These are phyloP conservation scores for Ophiostoma perfectum DNA, from an alignment of 2,329 filamentous ascomycete species.

Conservation along the genomic window DNA sequence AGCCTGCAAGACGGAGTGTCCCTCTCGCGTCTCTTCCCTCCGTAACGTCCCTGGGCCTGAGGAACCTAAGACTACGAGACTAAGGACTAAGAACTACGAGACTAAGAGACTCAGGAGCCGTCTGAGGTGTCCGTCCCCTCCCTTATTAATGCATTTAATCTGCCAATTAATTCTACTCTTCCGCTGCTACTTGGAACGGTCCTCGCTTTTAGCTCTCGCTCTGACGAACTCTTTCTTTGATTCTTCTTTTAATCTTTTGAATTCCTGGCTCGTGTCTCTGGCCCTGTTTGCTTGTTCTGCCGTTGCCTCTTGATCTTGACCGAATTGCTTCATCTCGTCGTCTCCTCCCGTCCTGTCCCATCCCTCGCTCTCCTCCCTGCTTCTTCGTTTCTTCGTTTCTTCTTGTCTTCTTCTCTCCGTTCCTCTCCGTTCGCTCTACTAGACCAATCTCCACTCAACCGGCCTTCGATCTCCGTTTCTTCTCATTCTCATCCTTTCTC, in stretches of 20 bases:
- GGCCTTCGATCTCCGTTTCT: conserved; percentile 13
- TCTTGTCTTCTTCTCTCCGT: neutral
- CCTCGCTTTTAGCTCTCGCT: conserved; percentile 3
- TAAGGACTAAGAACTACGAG: no score
- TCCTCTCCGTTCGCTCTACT: neutral
- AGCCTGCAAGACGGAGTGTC: neutral
- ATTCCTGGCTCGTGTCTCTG: neutral
- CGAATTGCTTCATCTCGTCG: neutral
- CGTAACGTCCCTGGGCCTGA: neutral
- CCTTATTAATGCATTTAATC: neutral
- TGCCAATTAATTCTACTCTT: neutral
- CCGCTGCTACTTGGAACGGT: neutral
- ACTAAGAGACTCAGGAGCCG: no score
- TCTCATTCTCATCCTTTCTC: neutral
- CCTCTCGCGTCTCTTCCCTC: conserved; percentile 6
- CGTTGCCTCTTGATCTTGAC: neutral
- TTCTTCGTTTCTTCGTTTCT: neutral
- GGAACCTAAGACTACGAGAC: no score
- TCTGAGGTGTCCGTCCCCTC: no score
- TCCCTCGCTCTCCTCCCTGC: neutral
- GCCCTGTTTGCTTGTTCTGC: no score
- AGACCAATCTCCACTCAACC: conserved; percentile 27
- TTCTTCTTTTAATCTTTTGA: neutral
- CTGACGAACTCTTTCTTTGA: neutral
- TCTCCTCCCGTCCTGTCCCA: no score